Evolutionary conservation across 306 rosid genomes (phyloP).

Genomic region (Fragaria nilgerrensis): DNA sequence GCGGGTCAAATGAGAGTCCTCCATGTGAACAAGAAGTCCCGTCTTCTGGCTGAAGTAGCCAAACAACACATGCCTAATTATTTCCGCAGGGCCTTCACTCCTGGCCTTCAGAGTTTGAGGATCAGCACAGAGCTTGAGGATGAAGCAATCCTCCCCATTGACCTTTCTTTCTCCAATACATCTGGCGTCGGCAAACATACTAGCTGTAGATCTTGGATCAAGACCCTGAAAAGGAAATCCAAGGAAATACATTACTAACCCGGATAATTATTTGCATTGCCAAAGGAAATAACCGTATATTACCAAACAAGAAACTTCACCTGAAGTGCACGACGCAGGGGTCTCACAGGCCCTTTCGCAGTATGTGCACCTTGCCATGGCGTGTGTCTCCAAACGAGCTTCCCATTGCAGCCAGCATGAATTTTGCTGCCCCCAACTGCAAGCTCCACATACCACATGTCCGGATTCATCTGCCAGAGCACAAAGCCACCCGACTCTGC

Average conservation of each 20-base stretch:
- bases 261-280: neutral
- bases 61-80: conserved; percentile 86
- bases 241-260: neutral
- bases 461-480: conserved; percentile 99
- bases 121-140: conserved; percentile 87
- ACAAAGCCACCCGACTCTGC: conserved; percentile 99
- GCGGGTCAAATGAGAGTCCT: conserved; percentile 97
- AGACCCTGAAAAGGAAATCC: conserved; percentile 62
- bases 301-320: conserved; percentile 27
- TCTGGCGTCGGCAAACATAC: conserved; percentile 82
- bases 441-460: conserved; percentile 99
- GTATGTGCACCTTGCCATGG: conserved; percentile 98
- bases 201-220: conserved; percentile 91
- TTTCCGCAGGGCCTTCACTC: conserved; percentile 98
- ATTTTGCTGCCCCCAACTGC: conserved; percentile 94
- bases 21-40: conserved; percentile 89
- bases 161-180: conserved; percentile 95
- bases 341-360: conserved; percentile 94
- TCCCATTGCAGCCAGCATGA: conserved; percentile 97
- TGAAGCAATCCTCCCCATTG: conserved; percentile 95
- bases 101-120: conserved; percentile 87
- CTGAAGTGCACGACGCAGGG: conserved; percentile 98
- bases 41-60: conserved; percentile 99
- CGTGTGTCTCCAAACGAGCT: conserved; percentile 97
- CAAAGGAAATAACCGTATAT: neutral